These are phyloP conservation scores for Emiliania huxleyi DNA, from an alignment of 78 protist genomes.

Conservation along the genomic window DNA sequence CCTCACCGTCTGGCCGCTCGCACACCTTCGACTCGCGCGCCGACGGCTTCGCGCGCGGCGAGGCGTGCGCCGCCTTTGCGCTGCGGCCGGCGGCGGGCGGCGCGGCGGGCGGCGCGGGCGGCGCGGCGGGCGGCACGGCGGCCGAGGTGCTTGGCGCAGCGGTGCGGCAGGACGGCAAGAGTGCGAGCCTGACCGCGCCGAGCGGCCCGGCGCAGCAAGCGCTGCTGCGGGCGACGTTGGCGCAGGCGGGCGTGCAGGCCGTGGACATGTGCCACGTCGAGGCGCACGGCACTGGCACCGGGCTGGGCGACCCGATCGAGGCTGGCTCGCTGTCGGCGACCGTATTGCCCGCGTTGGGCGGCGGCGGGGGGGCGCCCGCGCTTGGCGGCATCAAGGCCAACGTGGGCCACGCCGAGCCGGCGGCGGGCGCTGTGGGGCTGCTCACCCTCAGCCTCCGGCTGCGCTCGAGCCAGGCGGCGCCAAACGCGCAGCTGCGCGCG, in stretches of 20 bases:
- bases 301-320: conserved; percentile 72
- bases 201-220: conserved; percentile 59
- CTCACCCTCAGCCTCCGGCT: neutral
- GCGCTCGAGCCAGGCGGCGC: no score
- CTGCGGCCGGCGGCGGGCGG: neutral
- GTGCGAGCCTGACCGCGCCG: conserved; percentile 65
- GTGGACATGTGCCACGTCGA: conserved; percentile 40
- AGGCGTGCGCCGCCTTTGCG: conserved; percentile 72
- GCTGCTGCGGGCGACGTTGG: conserved; percentile 54
- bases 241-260: conserved; percentile 16
- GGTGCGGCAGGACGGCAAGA: conserved; percentile 58
- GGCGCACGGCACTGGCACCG: conserved; percentile 44
- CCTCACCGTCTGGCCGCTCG: conserved; percentile 66
- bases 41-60: conserved; percentile 83
- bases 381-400: conserved; percentile 70
- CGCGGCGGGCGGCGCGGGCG: neutral
- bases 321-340: conserved; percentile 23
- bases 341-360: neutral
- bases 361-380: conserved; percentile 20
- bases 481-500: neutral
- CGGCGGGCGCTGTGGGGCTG: conserved; percentile 14
- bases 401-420: conserved; percentile 76
- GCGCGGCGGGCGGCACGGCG: no score
- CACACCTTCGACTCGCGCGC: conserved; percentile 73
- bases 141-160: neutral